phyloP scores from a whole-genome alignment of 257 asterid genomes.

The Lavandula angustifolia region DNA sequence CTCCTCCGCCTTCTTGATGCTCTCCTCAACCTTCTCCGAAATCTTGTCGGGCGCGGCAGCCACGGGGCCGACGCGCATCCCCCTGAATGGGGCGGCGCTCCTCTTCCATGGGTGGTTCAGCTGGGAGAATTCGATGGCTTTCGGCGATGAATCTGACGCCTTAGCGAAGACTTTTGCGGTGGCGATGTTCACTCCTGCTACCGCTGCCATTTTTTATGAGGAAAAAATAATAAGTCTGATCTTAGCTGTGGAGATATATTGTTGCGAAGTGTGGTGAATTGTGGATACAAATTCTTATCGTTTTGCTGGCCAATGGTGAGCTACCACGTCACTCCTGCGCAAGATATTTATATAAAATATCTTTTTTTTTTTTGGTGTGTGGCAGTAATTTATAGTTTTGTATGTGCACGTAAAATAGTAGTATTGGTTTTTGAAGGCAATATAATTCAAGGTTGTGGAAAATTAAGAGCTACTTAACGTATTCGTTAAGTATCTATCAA shows the following conservation, averaged over 20 bases:
- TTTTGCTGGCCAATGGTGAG: conserved; percentile 35
- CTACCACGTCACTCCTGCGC: conserved; percentile 39
- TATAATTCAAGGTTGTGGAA: not conserved
- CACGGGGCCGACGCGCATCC: conserved; percentile 30
- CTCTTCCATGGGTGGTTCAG: conserved; percentile 54
- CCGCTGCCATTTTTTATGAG: conserved; percentile 45
- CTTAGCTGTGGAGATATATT: conserved; percentile 27
- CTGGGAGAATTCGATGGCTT: conserved; percentile 29
- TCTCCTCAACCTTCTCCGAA: conserved; percentile 78
- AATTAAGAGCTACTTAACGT: conserved; percentile 4
- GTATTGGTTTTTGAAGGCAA: too few species aligned
- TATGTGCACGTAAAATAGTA: not conserved
- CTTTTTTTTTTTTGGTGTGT: conserved; percentile 19
- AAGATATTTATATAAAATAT: conserved; percentile 21
- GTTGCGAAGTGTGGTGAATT: conserved; percentile 27
- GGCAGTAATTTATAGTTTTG: conserved; percentile 1
- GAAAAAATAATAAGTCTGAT: not conserved
- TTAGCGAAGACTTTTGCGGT: conserved; percentile 45
- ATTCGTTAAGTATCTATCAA: too few species aligned
- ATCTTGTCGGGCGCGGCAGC: conserved; percentile 70
- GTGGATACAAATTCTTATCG: conserved; percentile 60
- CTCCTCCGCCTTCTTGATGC: conserved; percentile 79
- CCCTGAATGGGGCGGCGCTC: conserved; percentile 27
- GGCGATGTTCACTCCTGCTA: conserved; percentile 59
- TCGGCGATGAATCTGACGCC: conserved; percentile 38